Conservation (phyloP, 768 basidiomycete genomes). For the Podaxis rugospora region DNA sequence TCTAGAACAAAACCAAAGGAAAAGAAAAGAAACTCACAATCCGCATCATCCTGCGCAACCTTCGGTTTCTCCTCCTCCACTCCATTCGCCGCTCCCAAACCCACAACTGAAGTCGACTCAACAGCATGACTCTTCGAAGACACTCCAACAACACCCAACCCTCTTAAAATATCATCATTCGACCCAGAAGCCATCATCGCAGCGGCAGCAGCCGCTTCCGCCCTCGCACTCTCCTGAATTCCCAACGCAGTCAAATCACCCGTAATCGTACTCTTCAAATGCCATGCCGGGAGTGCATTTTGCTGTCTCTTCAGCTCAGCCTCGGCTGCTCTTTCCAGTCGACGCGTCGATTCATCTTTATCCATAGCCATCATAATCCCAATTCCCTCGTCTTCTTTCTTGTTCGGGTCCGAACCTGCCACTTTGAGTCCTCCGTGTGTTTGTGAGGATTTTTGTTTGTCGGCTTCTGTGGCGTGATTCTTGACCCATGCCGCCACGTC, state of each 20-base stretch:
- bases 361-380: constrained; percentile 87
- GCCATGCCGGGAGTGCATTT: constrained; percentile 92
- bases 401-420: constrained; percentile 62
- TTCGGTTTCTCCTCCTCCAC: constrained; percentile 36
- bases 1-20: background rate
- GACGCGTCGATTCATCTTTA: constrained; percentile 76
- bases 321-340: constrained; percentile 71
- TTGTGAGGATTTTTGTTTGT: constrained; percentile 51
- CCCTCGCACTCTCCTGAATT: constrained; percentile 63
- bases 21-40: constrained; percentile 46
- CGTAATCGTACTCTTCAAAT: constrained; percentile 92
- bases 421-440: constrained; percentile 61
- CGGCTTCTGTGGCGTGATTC: constrained; percentile 60
- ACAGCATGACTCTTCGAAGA: constrained; percentile 13
- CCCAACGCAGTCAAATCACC: constrained; percentile 89
- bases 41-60: constrained; percentile 47
- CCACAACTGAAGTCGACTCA: constrained; percentile 12
- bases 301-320: constrained; percentile 84
- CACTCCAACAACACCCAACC: constrained; percentile 55
- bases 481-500: constrained; percentile 84
- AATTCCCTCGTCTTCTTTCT: constrained; percentile 69
- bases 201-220: constrained; percentile 28
- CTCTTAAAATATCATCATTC: constrained; percentile 71
- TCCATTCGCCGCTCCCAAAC: constrained; percentile 11
- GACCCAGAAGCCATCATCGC: constrained; percentile 21